Evolutionary conservation across 1,284 basidiomycete genomes (phyloP).

Genomic region (Dichomitus squalens): DNA sequence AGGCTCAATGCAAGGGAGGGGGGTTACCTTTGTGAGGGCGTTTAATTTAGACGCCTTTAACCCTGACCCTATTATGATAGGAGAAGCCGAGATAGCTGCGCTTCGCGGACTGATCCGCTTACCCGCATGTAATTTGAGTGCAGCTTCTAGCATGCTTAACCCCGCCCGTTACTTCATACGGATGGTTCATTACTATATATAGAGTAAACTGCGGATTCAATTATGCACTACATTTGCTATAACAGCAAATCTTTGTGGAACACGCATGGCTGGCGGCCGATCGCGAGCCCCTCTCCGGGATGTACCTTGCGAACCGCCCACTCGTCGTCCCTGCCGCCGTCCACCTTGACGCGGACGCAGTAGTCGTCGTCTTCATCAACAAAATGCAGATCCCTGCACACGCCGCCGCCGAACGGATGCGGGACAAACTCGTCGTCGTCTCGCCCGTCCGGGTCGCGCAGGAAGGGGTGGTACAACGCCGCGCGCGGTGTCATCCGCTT

Average conservation of each 20-base stretch:
- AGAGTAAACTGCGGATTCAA: no score
- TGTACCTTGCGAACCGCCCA: slow-evolving; percentile 44
- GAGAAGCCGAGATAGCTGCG: no score
- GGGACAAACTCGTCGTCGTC: slow-evolving; percentile 70
- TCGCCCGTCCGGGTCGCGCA: slow-evolving; percentile 42
- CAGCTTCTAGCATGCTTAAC: no score
- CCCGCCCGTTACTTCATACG: no score
- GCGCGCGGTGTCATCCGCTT: slow-evolving; percentile 75
- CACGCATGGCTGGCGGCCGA: slow-evolving; percentile 70
- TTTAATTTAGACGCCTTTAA: background rate
- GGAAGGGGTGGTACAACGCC: slow-evolving; percentile 80
- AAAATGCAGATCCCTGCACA: slow-evolving; percentile 62
- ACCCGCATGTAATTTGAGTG: no score
- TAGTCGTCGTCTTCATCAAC: slow-evolving; percentile 59
- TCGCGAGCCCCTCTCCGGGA: slow-evolving; percentile 72
- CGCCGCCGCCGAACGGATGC: slow-evolving; percentile 64
- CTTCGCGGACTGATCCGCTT: no score
- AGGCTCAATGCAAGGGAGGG: no score
- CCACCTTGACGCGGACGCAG: slow-evolving; percentile 44
- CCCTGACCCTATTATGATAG: no score
- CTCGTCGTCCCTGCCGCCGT: slow-evolving; percentile 22
- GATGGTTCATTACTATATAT: no score
- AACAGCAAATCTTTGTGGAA: slow-evolving; percentile 47
- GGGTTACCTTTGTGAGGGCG: no score
- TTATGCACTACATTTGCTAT: background rate